phyloP scores from a whole-genome alignment of 495 filamentous ascomycete species.

The Penicillium manginii region DNA sequence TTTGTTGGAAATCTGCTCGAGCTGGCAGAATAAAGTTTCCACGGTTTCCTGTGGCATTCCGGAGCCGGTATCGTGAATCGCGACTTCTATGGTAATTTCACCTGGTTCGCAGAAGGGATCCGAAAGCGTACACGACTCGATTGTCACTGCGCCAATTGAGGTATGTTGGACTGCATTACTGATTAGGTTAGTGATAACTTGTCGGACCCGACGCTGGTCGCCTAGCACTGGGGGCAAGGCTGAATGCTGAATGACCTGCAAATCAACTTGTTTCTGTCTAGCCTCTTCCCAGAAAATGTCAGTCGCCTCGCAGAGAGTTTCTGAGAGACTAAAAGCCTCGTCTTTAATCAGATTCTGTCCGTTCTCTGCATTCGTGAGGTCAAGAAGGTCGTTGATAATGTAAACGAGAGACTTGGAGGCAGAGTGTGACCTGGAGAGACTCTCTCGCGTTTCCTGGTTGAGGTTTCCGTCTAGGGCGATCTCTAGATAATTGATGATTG shows the following conservation, averaged over 20 bases:
- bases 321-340: slow-evolving; percentile 72
- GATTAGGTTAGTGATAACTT: slow-evolving; percentile 78
- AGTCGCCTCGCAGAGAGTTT: slow-evolving; percentile 74
- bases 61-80: slow-evolving; percentile 74
- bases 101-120: slow-evolving; percentile 33
- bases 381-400: slow-evolving; percentile 89
- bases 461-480: slow-evolving; percentile 82
- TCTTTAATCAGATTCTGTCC: slow-evolving; percentile 77
- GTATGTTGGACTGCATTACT: slow-evolving; percentile 88
- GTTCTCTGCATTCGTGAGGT: slow-evolving; percentile 85
- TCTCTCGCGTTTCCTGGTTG: slow-evolving; percentile 81
- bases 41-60: slow-evolving; percentile 78
- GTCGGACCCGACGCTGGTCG: slow-evolving; percentile 81
- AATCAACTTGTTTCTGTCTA: slow-evolving; percentile 69
- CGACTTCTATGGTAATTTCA: slow-evolving; percentile 70
- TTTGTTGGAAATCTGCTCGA: slow-evolving; percentile 79
- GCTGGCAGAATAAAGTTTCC: slow-evolving; percentile 78
- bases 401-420: slow-evolving; percentile 91
- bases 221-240: slow-evolving; percentile 80
- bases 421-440: slow-evolving; percentile 82
- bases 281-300: slow-evolving; percentile 75
- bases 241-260: slow-evolving; percentile 68
- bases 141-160: slow-evolving; percentile 61
- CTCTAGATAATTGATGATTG: slow-evolving; percentile 92
- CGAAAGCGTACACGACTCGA: slow-evolving; percentile 64